phyloP scores from a whole-genome alignment of 306 rosid genomes.

The Aeschynomene evenia region DNA sequence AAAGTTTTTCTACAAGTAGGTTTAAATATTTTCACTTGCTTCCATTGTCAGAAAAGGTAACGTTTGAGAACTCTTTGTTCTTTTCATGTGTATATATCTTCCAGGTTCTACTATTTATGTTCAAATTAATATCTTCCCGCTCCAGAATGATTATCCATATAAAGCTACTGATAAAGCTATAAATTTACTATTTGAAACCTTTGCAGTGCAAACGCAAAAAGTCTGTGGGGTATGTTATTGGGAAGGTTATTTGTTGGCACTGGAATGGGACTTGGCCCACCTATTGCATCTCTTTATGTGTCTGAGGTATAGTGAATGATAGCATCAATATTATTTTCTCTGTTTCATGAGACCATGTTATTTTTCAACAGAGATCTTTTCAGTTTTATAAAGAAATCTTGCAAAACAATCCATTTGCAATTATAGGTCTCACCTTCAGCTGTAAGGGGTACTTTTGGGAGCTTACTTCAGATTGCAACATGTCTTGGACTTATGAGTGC shows the following conservation, averaged over 20 bases:
- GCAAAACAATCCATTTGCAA: conserved; percentile 19
- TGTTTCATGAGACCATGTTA: not conserved
- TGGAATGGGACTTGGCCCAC: conserved; percentile 85
- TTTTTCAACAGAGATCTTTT: conserved; percentile 3
- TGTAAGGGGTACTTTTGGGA: conserved; percentile 75
- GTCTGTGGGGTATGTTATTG: conserved; percentile 76
- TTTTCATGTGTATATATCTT: not conserved
- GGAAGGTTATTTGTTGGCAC: conserved; percentile 84
- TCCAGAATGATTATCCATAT: not conserved
- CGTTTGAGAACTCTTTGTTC: not conserved
- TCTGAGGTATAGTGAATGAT: conserved; percentile 55
- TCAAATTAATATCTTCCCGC: not conserved
- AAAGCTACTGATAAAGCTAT: conserved; percentile 15
- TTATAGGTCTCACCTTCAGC: conserved; percentile 76
- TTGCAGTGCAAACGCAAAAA: conserved; percentile 64
- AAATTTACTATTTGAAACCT: conserved; percentile 22
- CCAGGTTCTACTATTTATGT: not conserved
- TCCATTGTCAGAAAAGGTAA: not conserved
- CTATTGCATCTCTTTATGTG: conserved; percentile 80
- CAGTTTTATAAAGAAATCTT: not conserved
- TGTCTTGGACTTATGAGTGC: conserved; percentile 80
- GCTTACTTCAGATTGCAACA: conserved; percentile 82
- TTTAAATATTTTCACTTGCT: not conserved
- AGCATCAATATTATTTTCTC: conserved; percentile 3
- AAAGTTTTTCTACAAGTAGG: not conserved